Base-by-base conservation (phyloP, 345 rosid genomes). In the Jatropha curcas region DNA sequence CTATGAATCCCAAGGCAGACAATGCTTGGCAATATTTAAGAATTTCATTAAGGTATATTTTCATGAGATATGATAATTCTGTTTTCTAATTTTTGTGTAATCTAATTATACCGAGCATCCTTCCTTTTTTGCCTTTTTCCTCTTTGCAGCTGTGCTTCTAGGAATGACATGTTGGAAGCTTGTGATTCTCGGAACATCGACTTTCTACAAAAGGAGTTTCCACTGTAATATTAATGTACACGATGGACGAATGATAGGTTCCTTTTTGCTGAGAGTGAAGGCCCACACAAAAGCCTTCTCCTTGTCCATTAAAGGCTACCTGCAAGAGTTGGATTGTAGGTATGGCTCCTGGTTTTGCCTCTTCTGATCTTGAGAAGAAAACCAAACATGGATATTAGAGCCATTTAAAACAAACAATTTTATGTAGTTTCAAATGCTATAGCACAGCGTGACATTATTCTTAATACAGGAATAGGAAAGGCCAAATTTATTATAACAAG, bases 1-100 rank as follows among this genome's bases (percentile, higher is more conserved):
- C 96, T 12, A 91, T 96, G 99, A 96, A 96, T 77, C 99, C 99
- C 22, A 96, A 96, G 82, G 98, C 99, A 24, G 99, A 96, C 70
- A 96, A 96, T 74, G 99, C 96, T 22, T 96, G 98, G 97, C 99
- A 93, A 69, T 96, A 93, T 86, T 81, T 96, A 88, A 88, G 94
- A 74, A 91, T 96, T 73, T 96, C 99, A 25, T 80, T 96, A 67
- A 91, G 99, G 99, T 96, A 86, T 55, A 75, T 37, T 37, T 37
- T 37, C 4, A 3, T 10, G 24, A 60, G 0, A 28, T 37, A 17
- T 19, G 22, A 14, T 13, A 19, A 24, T 4, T 50, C 25, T 60
- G n/a, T 35, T 27, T 34, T 48, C 1, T n/a, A 19, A 58, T 52
- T 19, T 37, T 4, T 13, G 4, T 16, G 1, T 22, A 22, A 2